Evolutionary conservation across 1,284 basidiomycete species (phyloP).

Genomic region (Boletellus dicymbophilus): DNA sequence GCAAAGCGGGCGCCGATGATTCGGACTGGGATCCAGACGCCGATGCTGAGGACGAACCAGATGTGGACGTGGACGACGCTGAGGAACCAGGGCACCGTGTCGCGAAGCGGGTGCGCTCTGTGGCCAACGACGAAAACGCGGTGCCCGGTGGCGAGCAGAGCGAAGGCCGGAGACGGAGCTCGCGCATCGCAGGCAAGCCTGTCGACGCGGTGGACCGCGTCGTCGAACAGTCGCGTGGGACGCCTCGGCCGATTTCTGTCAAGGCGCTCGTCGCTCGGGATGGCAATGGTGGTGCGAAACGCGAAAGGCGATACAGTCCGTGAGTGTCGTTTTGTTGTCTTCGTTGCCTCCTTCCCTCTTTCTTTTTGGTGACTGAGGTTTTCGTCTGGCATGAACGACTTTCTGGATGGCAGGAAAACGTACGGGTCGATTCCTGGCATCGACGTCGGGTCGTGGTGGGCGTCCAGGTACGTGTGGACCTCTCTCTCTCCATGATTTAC

Average conservation of each 20-base stretch:
- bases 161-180: constrained; percentile 64
- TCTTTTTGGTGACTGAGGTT: too few relatives aligned
- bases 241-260: constrained; percentile 37
- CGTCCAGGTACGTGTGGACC: constrained; percentile 48
- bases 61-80: constrained; percentile 8
- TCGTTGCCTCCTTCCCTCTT: too few relatives aligned
- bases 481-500: too few relatives aligned
- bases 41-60: constrained; percentile 9
- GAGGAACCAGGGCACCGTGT: constrained; percentile 31
- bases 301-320: constrained; percentile 61
- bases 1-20: not conserved
- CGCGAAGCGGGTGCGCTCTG: too few relatives aligned
- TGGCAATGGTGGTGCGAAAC: constrained; percentile 39
- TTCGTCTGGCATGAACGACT: not conserved
- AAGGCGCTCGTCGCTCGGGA: constrained; percentile 32
- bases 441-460: constrained; percentile 81
- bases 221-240: constrained; percentile 34
- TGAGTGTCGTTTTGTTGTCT: constrained; percentile 38
- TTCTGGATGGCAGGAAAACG: constrained; percentile 19
- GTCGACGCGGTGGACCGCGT: constrained; percentile 48
- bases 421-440: constrained; percentile 67
- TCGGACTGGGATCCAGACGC: constrained; percentile 19
- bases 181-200: constrained; percentile 59
- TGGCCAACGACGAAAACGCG: constrained; percentile 25
- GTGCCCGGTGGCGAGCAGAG: constrained; percentile 16